Conservation (phyloP, 2,329 filamentous ascomycete genomes). For the Fusarium brachygibbosum region DNA sequence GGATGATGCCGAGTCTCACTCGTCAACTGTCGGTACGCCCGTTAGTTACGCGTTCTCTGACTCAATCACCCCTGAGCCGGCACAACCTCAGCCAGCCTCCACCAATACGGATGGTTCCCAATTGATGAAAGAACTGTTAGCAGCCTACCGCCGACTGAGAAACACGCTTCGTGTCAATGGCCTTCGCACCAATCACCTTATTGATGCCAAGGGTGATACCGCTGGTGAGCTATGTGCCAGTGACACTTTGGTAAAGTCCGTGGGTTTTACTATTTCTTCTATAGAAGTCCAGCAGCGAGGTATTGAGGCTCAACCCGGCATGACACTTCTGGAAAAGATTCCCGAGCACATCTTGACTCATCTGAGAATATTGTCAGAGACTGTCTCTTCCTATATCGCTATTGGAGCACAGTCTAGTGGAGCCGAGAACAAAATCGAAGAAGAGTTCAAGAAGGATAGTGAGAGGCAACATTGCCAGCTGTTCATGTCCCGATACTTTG, state of each 20-base stretch:
- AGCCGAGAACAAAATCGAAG: conserved; percentile 71
- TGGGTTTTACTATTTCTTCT: conserved; percentile 88
- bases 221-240: conserved; percentile 64
- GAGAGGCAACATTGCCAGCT: conserved; percentile 81
- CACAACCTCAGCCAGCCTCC: conserved; percentile 30
- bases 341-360: conserved; percentile 88
- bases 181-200: conserved; percentile 59
- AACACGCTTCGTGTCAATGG: conserved; percentile 70
- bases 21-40: conserved; percentile 55
- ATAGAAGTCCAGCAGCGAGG: conserved; percentile 94
- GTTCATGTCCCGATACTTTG: conserved; percentile 72
- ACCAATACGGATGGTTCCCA: conserved; percentile 39
- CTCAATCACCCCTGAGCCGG: conserved; percentile 46
- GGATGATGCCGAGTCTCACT: conserved; percentile 53
- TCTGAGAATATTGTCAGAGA: conserved; percentile 89
- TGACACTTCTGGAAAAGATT: conserved; percentile 85
- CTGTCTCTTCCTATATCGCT: conserved; percentile 85
- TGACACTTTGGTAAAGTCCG: conserved; percentile 73
- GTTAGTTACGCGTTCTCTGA: conserved; percentile 60
- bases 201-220: conserved; percentile 49
- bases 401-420: conserved; percentile 76
- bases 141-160: conserved; percentile 71
- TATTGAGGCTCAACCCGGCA: conserved; percentile 77
- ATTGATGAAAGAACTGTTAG: conserved; percentile 67
- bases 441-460: conserved; percentile 76